Conservation (phyloP, 352 stramenopile genomes). For the Blastocystis sp. region DNA sequence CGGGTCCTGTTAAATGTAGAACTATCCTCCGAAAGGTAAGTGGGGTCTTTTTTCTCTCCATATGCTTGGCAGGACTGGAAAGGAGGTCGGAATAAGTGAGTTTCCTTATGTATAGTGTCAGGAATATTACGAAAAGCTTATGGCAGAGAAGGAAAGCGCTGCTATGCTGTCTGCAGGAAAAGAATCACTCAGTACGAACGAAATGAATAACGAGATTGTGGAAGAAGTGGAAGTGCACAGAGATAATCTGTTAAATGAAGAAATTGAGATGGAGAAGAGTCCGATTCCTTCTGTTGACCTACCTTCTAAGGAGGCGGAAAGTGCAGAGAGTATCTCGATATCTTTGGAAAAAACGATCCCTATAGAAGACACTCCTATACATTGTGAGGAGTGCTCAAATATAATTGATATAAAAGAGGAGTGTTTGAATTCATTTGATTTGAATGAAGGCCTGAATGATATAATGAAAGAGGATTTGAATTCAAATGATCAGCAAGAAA, state of each 20-base stretch:
- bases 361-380: background rate
- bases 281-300: too few species aligned
- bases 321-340: too few species aligned
- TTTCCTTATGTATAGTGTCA: background rate
- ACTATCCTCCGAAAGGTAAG: slow-evolving; percentile 11
- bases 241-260: background rate
- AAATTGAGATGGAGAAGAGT: background rate
- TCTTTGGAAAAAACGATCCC: too few species aligned
- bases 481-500: too few species aligned
- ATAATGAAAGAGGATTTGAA: too few species aligned
- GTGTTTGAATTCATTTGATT: too few species aligned
- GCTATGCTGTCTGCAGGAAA: background rate
- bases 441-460: too few species aligned
- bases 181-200: background rate
- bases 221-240: background rate
- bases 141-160: background rate
- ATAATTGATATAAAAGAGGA: too few species aligned
- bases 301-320: too few species aligned
- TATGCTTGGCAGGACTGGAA: slow-evolving; percentile 4
- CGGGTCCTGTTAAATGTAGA: background rate
- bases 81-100: background rate
- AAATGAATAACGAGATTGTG: background rate
- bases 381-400: too few species aligned
- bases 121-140: background rate
- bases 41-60: slow-evolving; percentile 43